Percentiles rank a stretch among this genome's conserved stretches.
Conservation (phyloP, 192 early-diverging fungal species). For the Dissophora ornata region DNA sequence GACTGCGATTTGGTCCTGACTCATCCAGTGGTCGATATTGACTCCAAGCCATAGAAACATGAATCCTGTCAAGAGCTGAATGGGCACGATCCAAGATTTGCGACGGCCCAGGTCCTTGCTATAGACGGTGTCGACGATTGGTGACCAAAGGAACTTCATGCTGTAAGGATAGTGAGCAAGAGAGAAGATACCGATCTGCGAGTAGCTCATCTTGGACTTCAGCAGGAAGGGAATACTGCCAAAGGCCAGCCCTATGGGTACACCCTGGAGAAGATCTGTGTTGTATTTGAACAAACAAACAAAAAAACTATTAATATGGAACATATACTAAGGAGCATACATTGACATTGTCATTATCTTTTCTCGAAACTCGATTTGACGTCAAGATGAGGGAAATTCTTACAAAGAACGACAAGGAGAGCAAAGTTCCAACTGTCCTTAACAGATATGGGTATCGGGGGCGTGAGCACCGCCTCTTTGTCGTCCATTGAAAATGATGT, state of each 20-base stretch:
- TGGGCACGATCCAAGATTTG: conserved; percentile 98
- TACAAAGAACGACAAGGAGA: conserved; percentile 47
- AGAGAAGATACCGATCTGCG: conserved; percentile 93
- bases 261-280: conserved; percentile 88
- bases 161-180: conserved; percentile 97
- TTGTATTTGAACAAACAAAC: neutral
- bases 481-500: conserved; percentile 25
- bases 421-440: conserved; percentile 53
- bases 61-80: conserved; percentile 87
- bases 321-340: neutral
- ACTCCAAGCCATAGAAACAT: conserved; percentile 83
- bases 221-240: conserved; percentile 94
- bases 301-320: too few species aligned
- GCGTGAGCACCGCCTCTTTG: conserved; percentile 12
- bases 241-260: conserved; percentile 91
- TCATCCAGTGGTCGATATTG: conserved; percentile 77
- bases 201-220: conserved; percentile 91
- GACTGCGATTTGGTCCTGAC: conserved; percentile 69
- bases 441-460: conserved; percentile 13
- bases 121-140: conserved; percentile 93
- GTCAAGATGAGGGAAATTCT: too few species aligned
- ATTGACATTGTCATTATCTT: too few species aligned
- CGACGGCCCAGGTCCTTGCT: conserved; percentile 84
- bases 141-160: conserved; percentile 98
- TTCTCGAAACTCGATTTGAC: too few species aligned